Evolutionary conservation across 2,329 filamentous ascomycete species (phyloP), one percentile per base, ranked within the genome.

Genomic region (Exophiala oligosperma): DNA sequence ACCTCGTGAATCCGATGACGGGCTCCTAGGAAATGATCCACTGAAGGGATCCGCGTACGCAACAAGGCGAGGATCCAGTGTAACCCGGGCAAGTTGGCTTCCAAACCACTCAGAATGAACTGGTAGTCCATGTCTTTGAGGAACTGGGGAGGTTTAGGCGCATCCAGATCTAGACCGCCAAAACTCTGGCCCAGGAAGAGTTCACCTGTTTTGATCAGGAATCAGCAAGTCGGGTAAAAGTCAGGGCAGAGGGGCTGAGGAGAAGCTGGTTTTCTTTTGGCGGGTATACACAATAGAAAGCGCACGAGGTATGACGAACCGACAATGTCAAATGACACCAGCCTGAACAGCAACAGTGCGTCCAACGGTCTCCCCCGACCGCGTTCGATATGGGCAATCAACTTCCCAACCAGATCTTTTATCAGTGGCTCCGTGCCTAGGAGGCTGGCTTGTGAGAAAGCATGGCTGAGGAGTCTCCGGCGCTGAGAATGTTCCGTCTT

Each of bases 361-460:
- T 52, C 37, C 12, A 40, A 12, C 41, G 29, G 49, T 43, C 40
- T 26, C 23, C 43, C n/a, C 41, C 40, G 49, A 48, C 49, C 14
- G 49, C 23, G 49, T 26, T 47, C 32, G 41, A 40, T 49, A 14
- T 26, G 44, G 44, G 12, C 6, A 14, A 23, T 24, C 23, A 23
- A 24, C 26, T 47, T 28, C 14, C 8, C 21, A 14, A 47, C 14
- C 5, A 11, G 44, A 26, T 60, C 52, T n/a, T 47, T 46, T 3
- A 78, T 67, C 2, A 72, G 66, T 17, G 67, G 58, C 57, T 77
- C 75, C 53, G 76, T 76, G 2, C 71, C 72, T 1, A 73, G 68
- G 14, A 78, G 56, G 8, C 70, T 69, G 40, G 60, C 44, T 28
- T 57, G 57, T 2, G 56, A 56, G 37, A 62, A 60, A 8, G 57